Evolutionary conservation across 73 alveolate genomes (phyloP).

Genomic region (Paramecium sexaurelia): DNA sequence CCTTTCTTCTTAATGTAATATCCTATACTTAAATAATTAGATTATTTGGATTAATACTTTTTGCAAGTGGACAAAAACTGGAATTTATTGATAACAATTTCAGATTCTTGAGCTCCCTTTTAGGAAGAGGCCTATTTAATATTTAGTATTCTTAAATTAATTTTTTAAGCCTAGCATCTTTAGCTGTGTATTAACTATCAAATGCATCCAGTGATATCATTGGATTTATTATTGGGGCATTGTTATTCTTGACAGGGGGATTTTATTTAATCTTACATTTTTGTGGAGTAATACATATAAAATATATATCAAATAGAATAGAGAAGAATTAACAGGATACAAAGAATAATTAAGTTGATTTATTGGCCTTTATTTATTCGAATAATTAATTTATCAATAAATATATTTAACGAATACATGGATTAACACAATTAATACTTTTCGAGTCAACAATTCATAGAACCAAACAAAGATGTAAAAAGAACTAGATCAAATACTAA

Average conservation of each 20-base stretch:
- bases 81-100: slow-evolving; percentile 33
- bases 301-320: not conserved
- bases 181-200: slow-evolving; percentile 36
- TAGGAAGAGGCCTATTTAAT: slow-evolving; percentile 46
- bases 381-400: slow-evolving; percentile 6
- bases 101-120: not conserved
- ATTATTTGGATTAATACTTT: slow-evolving; percentile 38
- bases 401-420: slow-evolving; percentile 21
- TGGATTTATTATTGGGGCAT: slow-evolving; percentile 31
- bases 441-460: not conserved
- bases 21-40: not conserved
- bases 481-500: not conserved
- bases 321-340: slow-evolving; percentile 5
- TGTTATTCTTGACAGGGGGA: not conserved
- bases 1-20: slow-evolving; percentile 49
- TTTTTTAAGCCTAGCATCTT: slow-evolving; percentile 1
- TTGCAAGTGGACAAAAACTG: slow-evolving; percentile 38
- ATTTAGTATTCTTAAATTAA: not conserved
- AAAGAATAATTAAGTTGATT: slow-evolving; percentile 23
- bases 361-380: not conserved
- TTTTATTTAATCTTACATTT: slow-evolving; percentile 13
- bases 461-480: not conserved
- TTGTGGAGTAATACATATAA: slow-evolving; percentile 2
- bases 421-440: not conserved
- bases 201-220: slow-evolving; percentile 7